These are phyloP conservation scores for Sequoiadendron giganteum DNA, from an alignment of 75 land plant species.

Conservation along the genomic window DNA sequence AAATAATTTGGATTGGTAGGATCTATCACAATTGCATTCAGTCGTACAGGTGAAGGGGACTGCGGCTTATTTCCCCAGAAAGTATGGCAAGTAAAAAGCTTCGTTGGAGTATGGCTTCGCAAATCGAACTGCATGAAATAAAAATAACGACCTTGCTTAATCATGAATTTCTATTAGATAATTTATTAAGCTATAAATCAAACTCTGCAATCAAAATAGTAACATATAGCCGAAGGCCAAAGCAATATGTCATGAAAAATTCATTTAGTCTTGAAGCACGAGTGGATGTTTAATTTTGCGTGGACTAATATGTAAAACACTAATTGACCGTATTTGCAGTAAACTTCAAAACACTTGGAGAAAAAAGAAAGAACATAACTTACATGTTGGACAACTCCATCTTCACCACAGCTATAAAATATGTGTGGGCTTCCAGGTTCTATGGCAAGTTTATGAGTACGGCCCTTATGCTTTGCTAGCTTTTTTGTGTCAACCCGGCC, in stretches of 20 bases:
- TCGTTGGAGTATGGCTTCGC: slow-evolving; percentile 41
- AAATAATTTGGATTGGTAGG: slow-evolving; percentile 67
- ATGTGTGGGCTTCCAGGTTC: slow-evolving; percentile 86
- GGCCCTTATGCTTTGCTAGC: slow-evolving; percentile 64
- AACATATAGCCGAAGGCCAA: background rate
- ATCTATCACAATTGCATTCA: slow-evolving; percentile 78
- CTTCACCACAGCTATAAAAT: slow-evolving; percentile 89
- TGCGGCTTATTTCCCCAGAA: slow-evolving; percentile 20
- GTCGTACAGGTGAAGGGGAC: slow-evolving; percentile 21
- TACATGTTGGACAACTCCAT: slow-evolving; percentile 84
- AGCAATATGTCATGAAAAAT: background rate
- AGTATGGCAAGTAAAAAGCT: slow-evolving; percentile 54
- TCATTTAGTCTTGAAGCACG: background rate
- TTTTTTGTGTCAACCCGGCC: slow-evolving; percentile 56
- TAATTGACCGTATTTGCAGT: background rate
- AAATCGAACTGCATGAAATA: slow-evolving; percentile 68
- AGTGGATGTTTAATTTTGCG: background rate
- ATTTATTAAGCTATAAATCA: background rate
- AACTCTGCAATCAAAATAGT: background rate
- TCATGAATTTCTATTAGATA: background rate
- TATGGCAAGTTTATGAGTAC: slow-evolving; percentile 79
- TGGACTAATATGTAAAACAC: background rate
- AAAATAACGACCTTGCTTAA: background rate
- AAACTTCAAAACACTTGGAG: background rate
- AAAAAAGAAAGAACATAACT: slow-evolving; percentile 12